Evolutionary conservation across 805 yeast genomes (phyloP), one percentile per base, ranked within the genome.

Genomic region (Pichia nakasei): DNA sequence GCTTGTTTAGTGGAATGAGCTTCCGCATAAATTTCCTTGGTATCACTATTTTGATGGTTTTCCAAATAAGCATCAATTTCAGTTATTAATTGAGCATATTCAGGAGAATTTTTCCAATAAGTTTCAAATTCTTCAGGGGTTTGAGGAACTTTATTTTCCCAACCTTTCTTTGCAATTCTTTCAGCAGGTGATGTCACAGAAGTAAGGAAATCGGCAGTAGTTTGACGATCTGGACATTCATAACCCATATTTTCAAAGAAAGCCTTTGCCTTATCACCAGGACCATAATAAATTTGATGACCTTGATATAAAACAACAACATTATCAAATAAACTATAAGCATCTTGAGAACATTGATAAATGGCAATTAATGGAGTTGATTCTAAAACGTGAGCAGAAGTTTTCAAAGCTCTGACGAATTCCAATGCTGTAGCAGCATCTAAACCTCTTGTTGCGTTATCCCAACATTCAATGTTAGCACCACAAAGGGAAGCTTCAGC

Each of bases 401-500:
- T 66, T 57, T 74, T 77, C 52, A 80, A 66, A 21, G 80, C 78
- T 51, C 72, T 65, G 47, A 76, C 69, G 53, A 80, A 79, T 55
- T 78, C 83, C 54, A 76, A 65, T 27, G 85, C 85, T 39, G 84
- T 78, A 22, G 85, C 83, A 9, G 85, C 67, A 64, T 80, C 85
- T 52, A 80, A 71, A 58, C 85, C 85, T 67, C 85, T 75, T 20
- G 85, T 80, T 13, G 83, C 74, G 56, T 80, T 80, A 68, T 80
- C 81, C 80, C 81, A 76, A 61, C 78, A 73, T 54, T 75, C 78
- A 35, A 76, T 43, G 41, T 58, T 60, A 26, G 61, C 54, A 39
- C 64, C 66, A 55, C 63, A 59, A 24, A 61, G 51, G 8, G 66
- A 58, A 24, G 59, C 80, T 55, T 78, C 83, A 21, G 80, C 80